Conservation (phyloP, 1,284 basidiomycete genomes). For the Malassezia brasiliensis region DNA sequence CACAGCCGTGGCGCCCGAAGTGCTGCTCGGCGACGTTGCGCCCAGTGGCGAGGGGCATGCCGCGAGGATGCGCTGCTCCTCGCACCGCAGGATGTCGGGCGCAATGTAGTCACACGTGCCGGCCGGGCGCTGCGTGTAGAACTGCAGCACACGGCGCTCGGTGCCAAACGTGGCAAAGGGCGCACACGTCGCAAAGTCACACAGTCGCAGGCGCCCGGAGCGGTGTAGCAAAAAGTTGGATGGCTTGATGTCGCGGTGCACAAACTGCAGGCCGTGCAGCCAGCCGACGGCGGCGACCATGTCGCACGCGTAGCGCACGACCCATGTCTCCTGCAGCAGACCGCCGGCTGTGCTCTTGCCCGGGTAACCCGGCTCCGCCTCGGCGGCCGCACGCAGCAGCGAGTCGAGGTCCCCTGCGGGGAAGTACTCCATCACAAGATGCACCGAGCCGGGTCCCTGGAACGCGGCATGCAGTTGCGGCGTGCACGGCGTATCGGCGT, state of each 20-base stretch:
- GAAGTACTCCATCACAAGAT: constrained; percentile 45
- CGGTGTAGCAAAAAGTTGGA: constrained; percentile 41
- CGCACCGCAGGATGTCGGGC: constrained; percentile 41
- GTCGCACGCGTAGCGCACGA: constrained; percentile 34
- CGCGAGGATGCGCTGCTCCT: constrained; percentile 29
- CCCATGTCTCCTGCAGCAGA: constrained; percentile 34
- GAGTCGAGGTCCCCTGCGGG: constrained; percentile 44
- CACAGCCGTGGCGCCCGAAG: not conserved
- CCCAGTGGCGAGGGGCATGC: not conserved
- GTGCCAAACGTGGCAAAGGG: constrained; percentile 33
- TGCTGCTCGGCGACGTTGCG: not conserved
- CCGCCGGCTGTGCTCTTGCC: constrained; percentile 31
- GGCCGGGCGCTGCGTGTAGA: constrained; percentile 36
- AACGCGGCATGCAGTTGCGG: constrained; percentile 40
- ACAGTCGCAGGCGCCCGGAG: constrained; percentile 42
- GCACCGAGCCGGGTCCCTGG: constrained; percentile 36
- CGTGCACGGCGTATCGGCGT: constrained; percentile 16
- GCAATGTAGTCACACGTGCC: constrained; percentile 47
- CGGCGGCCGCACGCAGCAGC: constrained; percentile 34
- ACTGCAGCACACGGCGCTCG: constrained; percentile 28
- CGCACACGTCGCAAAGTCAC: constrained; percentile 45
- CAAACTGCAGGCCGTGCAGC: constrained; percentile 37
- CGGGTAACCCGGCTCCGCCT: constrained; percentile 24
- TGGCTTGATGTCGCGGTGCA: constrained; percentile 45
- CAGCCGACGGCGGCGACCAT: constrained; percentile 44